Conservation (phyloP, 257 asterid genomes). For the Marsdenia floribunda region DNA sequence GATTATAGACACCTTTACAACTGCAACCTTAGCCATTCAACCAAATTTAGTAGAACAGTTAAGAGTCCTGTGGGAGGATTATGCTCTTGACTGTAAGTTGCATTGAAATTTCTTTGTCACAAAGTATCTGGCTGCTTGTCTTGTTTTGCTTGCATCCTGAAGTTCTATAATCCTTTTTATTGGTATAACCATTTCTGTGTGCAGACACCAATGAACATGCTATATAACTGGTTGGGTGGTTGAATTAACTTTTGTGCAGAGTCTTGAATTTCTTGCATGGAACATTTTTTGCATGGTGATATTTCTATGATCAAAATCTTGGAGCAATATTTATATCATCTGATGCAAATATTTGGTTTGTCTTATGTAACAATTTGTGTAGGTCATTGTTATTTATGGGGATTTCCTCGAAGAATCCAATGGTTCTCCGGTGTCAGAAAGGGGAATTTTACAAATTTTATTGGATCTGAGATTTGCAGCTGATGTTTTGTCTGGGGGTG, state of each 20-base stretch:
- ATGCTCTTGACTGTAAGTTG: not conserved
- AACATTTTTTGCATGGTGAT: not conserved
- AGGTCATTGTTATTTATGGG: slow-evolving; percentile 70
- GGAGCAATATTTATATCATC: not conserved
- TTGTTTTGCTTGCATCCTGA: not conserved
- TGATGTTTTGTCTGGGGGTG: slow-evolving; percentile 79
- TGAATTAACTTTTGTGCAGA: not conserved
- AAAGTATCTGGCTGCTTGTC: not conserved
- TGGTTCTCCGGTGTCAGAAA: slow-evolving; percentile 65
- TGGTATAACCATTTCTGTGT: not conserved
- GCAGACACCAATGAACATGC: not conserved
- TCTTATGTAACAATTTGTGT: slow-evolving; percentile 12
- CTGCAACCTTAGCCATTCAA: not conserved
- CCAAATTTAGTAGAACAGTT: not conserved
- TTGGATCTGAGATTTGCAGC: slow-evolving; percentile 84
- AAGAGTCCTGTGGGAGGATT: not conserved
- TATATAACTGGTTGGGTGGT: not conserved
- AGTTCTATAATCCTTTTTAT: not conserved
- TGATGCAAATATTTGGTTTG: slow-evolving; percentile 9
- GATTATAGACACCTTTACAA: too few species aligned
- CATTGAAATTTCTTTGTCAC: not conserved
- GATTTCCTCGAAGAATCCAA: slow-evolving; percentile 60
- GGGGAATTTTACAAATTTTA: slow-evolving; percentile 79
- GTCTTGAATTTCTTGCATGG: not conserved
- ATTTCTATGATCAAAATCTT: slow-evolving; percentile 2